A percentile compares a stretch with the other conserved stretches of the same genome.
Conservation (phyloP, 2,329 filamentous ascomycete genomes). For the Ophiostoma sp. region DNA sequence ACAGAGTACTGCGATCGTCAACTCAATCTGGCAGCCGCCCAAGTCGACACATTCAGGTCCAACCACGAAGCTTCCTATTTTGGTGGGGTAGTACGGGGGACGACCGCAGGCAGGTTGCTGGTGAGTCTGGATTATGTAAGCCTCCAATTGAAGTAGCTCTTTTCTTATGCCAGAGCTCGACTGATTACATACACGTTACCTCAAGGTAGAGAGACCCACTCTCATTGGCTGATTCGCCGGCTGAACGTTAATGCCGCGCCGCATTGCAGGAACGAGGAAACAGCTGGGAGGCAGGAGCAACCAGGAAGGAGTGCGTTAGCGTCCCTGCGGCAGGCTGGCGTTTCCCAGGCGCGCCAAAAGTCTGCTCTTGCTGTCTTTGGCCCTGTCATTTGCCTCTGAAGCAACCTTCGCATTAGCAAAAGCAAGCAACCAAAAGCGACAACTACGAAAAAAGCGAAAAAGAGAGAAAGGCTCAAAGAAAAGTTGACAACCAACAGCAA, state of each 20-base stretch:
- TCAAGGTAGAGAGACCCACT: not conserved
- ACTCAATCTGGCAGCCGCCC: slow-evolving; percentile 13
- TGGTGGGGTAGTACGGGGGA: slow-evolving; percentile 18
- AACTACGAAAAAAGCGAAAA: not conserved
- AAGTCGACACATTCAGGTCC: not conserved
- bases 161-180: too few species aligned
- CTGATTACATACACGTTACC: not conserved
- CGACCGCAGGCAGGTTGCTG: not conserved
- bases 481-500: not conserved
- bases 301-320: not conserved
- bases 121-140: not conserved
- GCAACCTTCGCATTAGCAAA: not conserved
- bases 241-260: slow-evolving; percentile 18
- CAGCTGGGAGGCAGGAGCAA: slow-evolving; percentile 13
- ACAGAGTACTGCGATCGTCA: slow-evolving; percentile 8
- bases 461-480: not conserved
- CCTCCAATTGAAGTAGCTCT: not conserved
- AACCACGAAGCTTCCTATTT: slow-evolving; percentile 19
- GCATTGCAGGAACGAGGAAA: not conserved
- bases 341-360: slow-evolving; percentile 10
- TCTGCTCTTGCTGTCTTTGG: slow-evolving; percentile 6
- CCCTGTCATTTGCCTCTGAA: not conserved
- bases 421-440: not conserved
- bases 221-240: not conserved
- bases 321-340: slow-evolving; percentile 3